Evolutionary conservation across 805 yeast genomes (phyloP).

Genomic region (Pichia nakasei): DNA sequence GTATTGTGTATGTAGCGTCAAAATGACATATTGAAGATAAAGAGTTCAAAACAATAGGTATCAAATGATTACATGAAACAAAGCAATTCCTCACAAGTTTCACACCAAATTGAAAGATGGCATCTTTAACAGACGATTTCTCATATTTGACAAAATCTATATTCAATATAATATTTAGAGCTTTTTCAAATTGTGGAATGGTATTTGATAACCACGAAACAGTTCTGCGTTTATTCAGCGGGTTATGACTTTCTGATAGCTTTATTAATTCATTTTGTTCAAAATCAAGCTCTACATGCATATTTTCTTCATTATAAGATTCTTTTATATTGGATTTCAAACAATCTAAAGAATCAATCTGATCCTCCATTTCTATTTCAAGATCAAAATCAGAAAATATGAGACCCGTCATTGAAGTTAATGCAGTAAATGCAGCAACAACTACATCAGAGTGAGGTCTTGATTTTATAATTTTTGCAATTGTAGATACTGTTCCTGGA

Average conservation of each 20-base stretch:
- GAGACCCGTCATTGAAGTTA: conserved; percentile 23
- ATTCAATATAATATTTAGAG: conserved; percentile 30
- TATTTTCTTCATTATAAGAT: not conserved
- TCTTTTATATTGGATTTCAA: conserved; percentile 2
- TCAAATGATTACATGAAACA: conserved; percentile 27
- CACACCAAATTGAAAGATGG: conserved; percentile 25
- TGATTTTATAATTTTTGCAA: conserved; percentile 31
- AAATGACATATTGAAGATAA: conserved; percentile 14
- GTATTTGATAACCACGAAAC: conserved; percentile 50
- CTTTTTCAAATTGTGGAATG: conserved; percentile 38
- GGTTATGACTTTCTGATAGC: conserved; percentile 11
- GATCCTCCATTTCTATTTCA: conserved; percentile 11
- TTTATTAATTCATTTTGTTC: conserved; percentile 5
- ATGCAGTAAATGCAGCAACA: conserved; percentile 22
- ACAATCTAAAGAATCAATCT: conserved; percentile 10
- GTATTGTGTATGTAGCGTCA: conserved; percentile 10
- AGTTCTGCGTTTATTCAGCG: conserved; percentile 29
- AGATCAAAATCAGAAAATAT: conserved; percentile 38
- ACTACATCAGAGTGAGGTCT: conserved; percentile 32
- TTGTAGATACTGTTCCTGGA: conserved; percentile 42
- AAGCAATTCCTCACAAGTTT: conserved; percentile 26
- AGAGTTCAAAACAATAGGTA: conserved; percentile 30
- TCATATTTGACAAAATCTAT: conserved; percentile 13
- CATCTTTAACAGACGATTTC: conserved; percentile 27
- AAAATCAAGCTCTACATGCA: conserved; percentile 3